Evolutionary conservation across 2,329 filamentous ascomycete genomes (phyloP).

Genomic region (Lasiodiplodia theobromae): DNA sequence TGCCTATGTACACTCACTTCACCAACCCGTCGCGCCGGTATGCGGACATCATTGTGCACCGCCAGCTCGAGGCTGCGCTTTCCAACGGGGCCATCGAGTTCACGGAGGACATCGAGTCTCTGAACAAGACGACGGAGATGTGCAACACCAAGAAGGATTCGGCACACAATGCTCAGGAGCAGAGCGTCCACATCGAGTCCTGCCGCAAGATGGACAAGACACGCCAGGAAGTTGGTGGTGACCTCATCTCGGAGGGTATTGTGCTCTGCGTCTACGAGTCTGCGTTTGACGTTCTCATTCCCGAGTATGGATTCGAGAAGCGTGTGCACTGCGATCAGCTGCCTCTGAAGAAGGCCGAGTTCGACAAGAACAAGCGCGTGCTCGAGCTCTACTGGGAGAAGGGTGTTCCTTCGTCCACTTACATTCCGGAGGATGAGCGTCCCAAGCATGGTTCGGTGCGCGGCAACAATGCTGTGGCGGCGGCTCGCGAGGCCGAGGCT

Average conservation of each 20-base stretch:
- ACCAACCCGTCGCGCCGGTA: constrained; percentile 95
- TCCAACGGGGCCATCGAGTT: constrained; percentile 85
- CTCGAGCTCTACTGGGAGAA: constrained; percentile 99
- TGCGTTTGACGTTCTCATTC: constrained; percentile 96
- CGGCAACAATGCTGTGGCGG: constrained; percentile 75
- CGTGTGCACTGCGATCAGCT: constrained; percentile 98
- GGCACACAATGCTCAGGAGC: constrained; percentile 94
- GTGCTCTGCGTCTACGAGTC: constrained; percentile 98
- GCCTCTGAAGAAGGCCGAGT: constrained; percentile 98
- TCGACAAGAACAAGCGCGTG: constrained; percentile 92
- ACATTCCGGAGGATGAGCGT: constrained; percentile 94
- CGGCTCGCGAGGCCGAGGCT: constrained; percentile 80
- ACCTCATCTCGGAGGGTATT: constrained; percentile 94
- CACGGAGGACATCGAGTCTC: constrained; percentile 82
- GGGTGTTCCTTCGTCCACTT: constrained; percentile 93
- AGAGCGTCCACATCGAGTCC: constrained; percentile 97
- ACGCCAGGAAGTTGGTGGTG: constrained; percentile 83
- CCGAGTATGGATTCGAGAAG: constrained; percentile 99
- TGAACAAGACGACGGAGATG: constrained; percentile 91
- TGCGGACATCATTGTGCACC: constrained; percentile 92
- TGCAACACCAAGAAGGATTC: constrained; percentile 99
- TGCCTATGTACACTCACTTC: constrained; percentile 96
- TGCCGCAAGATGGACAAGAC: constrained; percentile 96
- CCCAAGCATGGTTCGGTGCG: constrained; percentile 81
- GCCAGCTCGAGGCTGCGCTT: constrained; percentile 86